Evolutionary conservation across 2,329 filamentous ascomycete species (phyloP).

Genomic region (Fusarium hostae): DNA sequence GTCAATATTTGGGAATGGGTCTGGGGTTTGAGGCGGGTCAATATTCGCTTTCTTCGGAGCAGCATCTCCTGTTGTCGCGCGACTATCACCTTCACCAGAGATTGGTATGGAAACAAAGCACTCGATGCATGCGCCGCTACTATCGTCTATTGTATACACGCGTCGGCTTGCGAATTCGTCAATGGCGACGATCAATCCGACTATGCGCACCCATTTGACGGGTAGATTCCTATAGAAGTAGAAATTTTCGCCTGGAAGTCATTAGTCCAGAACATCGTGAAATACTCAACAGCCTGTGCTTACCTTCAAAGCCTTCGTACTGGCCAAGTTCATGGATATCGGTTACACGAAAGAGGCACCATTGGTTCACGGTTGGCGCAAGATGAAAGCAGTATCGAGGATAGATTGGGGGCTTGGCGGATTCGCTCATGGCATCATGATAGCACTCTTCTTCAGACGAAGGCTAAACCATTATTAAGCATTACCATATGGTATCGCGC

Average conservation of each 20-base stretch:
- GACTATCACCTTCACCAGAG: background rate
- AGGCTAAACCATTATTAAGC: constrained; percentile 12
- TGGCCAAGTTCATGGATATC: constrained; percentile 62
- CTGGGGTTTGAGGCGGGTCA: background rate
- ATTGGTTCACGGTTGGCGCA: constrained; percentile 68
- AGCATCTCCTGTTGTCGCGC: background rate
- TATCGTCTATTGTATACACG: constrained; percentile 72
- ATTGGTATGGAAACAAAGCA: constrained; percentile 37
- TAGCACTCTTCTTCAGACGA: constrained; percentile 13
- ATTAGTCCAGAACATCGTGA: constrained; percentile 12
- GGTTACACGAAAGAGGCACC: constrained; percentile 65
- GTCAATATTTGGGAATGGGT: constrained; percentile 52
- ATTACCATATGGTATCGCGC: constrained; percentile 2
- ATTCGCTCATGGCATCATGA: constrained; percentile 63
- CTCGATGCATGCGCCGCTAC: constrained; percentile 69
- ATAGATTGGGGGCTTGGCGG: constrained; percentile 57
- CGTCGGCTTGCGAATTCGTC: constrained; percentile 60
- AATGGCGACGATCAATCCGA: constrained; percentile 75
- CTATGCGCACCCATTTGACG: constrained; percentile 78
- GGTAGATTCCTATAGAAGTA: constrained; percentile 80
- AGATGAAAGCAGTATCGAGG: constrained; percentile 72
- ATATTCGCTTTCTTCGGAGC: constrained; percentile 7
- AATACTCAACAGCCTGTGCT: background rate
- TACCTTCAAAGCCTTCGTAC: constrained; percentile 65
- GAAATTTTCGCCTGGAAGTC: constrained; percentile 59